Conservation (phyloP, 192 early-diverging fungal genomes). For the Rhizophagus prolifer region DNA sequence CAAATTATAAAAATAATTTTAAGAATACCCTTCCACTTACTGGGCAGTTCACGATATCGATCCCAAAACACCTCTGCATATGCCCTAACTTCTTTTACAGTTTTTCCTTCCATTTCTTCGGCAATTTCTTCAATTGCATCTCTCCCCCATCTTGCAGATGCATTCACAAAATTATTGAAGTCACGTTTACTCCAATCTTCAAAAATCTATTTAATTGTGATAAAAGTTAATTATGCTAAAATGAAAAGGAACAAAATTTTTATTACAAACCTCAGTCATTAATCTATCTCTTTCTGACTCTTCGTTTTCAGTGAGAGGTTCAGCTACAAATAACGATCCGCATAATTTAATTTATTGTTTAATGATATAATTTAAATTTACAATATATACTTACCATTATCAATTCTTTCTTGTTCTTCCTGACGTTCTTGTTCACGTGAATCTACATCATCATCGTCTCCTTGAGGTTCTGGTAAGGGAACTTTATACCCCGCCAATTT, state of each 20-base stretch:
- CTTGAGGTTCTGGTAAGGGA: constrained; percentile 49
- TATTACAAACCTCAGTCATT: constrained; percentile 30
- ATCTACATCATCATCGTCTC: constrained; percentile 42
- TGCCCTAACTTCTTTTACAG: constrained; percentile 75
- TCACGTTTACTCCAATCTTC: constrained; percentile 90
- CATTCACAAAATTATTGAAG: constrained; percentile 83
- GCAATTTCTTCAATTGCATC: constrained; percentile 73
- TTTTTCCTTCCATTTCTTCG: constrained; percentile 91
- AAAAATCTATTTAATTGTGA: constrained; percentile 64
- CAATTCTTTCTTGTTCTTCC: constrained; percentile 83
- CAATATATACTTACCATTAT: constrained; percentile 49
- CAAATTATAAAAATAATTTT: background rate
- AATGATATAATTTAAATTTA: background rate
- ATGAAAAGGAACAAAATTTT: background rate
- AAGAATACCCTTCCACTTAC: constrained; percentile 33
- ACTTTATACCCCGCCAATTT: constrained; percentile 74
- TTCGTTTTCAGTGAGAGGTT: constrained; percentile 90
- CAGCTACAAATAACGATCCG: constrained; percentile 48
- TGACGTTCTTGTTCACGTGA: constrained; percentile 58
- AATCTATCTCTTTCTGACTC: constrained; percentile 67
- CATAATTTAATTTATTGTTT: background rate
- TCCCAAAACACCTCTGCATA: constrained; percentile 90
- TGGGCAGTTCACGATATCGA: constrained; percentile 81
- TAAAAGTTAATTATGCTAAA: background rate
- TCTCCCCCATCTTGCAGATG: constrained; percentile 81